A percentile compares a stretch with the other conserved stretches of the same genome.
Evolutionary conservation across 2,329 filamentous ascomycete genomes (phyloP).

Genomic region (Trichophyton mentagrophytes): DNA sequence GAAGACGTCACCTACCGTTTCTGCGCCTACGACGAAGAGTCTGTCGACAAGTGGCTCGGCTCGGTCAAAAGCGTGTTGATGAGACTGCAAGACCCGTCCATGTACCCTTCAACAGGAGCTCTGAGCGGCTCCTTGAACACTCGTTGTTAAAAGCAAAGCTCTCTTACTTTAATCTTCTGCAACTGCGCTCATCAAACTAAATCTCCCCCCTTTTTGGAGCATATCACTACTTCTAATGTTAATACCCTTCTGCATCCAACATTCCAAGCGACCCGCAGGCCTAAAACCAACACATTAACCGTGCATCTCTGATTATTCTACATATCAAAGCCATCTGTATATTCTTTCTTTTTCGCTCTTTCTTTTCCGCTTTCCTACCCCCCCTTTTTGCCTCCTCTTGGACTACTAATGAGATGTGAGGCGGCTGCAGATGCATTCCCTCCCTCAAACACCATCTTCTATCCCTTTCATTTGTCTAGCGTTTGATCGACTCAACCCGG

Average conservation of each 20-base stretch:
- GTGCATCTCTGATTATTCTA: not conserved
- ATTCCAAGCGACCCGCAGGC: not conserved
- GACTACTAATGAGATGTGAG: not conserved
- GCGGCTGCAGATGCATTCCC: not conserved
- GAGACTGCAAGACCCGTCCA: slow-evolving; percentile 1
- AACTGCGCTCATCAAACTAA: not conserved
- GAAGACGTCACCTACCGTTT: slow-evolving; percentile 78
- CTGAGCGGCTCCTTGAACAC: not conserved
- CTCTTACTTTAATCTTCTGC: not conserved
- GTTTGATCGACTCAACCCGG: not conserved
- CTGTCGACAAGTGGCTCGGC: slow-evolving; percentile 70
- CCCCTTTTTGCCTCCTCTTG: not conserved
- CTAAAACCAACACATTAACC: not conserved
- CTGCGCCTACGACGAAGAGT: slow-evolving; percentile 67
- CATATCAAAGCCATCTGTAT: not conserved
- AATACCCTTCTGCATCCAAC: not conserved
- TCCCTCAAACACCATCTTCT: not conserved
- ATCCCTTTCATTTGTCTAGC: not conserved
- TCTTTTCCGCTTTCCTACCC: too few species aligned
- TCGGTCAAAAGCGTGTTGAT: slow-evolving; percentile 63
- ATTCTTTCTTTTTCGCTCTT: not conserved
- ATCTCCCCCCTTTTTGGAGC: not conserved
- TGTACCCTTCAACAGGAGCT: not conserved
- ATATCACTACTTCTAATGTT: not conserved
- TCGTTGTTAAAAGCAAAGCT: not conserved